Percentiles rank a stretch among this genome's conserved stretches.
phyloP scores from a whole-genome alignment of 768 basidiomycete species.

The Obba rivulosa region DNA sequence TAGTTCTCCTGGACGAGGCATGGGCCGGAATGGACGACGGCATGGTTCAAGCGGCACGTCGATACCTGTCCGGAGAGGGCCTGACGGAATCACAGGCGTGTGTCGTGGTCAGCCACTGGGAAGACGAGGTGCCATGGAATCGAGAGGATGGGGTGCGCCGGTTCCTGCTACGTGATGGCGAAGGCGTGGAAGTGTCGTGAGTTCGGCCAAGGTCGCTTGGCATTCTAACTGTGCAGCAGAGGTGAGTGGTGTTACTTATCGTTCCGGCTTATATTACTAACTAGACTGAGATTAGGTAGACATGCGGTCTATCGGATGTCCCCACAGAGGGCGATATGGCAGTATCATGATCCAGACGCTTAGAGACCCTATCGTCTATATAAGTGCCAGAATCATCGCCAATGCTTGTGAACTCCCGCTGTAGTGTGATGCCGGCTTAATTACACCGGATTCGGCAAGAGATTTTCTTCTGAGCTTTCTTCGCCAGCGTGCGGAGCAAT shows the following conservation, averaged over 20 bases:
- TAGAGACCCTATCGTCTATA: no score
- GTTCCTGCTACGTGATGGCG: constrained; percentile 31
- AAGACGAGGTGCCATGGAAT: constrained; percentile 86
- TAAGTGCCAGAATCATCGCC: no score
- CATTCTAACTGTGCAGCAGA: background rate
- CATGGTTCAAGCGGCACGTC: constrained; percentile 62
- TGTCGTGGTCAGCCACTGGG: constrained; percentile 86
- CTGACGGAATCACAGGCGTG: constrained; percentile 62
- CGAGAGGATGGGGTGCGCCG: constrained; percentile 44
- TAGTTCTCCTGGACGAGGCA: constrained; percentile 87
- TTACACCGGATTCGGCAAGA: no score
- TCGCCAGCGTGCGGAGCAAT: no score
- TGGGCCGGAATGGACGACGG: constrained; percentile 88
- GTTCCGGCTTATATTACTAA: constrained; percentile 11
- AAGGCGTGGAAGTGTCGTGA: constrained; percentile 9
- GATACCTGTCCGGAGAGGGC: constrained; percentile 53
- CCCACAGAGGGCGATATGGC: no score
- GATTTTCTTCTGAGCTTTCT: no score
- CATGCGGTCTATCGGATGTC: no score
- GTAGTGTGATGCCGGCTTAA: no score
- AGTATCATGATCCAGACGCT: no score
- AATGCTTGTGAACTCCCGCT: no score
- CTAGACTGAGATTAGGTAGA: constrained; percentile 7
- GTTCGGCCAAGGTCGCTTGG: background rate
- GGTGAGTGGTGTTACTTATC: background rate